Conservation (phyloP, 2,329 filamentous ascomycete genomes). For the Hyphodiscus sp. region DNA sequence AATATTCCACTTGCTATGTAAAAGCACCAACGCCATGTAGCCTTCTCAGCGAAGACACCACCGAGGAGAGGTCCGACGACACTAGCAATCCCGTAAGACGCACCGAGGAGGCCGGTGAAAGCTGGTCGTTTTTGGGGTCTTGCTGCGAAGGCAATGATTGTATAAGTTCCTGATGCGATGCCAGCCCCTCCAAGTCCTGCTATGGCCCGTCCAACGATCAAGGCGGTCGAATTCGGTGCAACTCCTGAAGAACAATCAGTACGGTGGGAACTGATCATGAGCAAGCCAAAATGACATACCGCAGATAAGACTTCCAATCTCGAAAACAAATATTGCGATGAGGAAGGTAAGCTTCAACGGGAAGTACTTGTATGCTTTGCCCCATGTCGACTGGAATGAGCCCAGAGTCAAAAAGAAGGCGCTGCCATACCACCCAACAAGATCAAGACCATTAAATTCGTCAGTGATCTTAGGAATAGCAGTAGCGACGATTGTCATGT, state of each 20-base stretch:
- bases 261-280: neutral
- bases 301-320: constrained; percentile 33
- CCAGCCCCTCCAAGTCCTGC: constrained; percentile 31
- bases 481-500: constrained; percentile 49
- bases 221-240: constrained; percentile 30
- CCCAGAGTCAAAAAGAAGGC: constrained; percentile 46
- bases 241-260: constrained; percentile 17
- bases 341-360: constrained; percentile 29
- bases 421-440: constrained; percentile 51
- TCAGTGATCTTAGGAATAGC: constrained; percentile 50
- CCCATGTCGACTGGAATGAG: constrained; percentile 28
- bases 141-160: constrained; percentile 36
- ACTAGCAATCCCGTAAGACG: constrained; percentile 24
- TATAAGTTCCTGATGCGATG: constrained; percentile 36
- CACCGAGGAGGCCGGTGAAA: constrained; percentile 31
- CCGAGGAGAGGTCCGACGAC: constrained; percentile 32
- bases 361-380: constrained; percentile 31
- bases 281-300: constrained; percentile 17
- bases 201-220: constrained; percentile 32
- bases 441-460: constrained; percentile 42
- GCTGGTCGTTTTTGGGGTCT: constrained; percentile 29
- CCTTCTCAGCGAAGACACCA: constrained; percentile 32
- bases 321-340: constrained; percentile 31
- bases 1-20: constrained; percentile 23
- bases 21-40: constrained; percentile 29